Conservation (phyloP, 1,139 yeast species). For the Scheffersomyces segobiensis region DNA sequence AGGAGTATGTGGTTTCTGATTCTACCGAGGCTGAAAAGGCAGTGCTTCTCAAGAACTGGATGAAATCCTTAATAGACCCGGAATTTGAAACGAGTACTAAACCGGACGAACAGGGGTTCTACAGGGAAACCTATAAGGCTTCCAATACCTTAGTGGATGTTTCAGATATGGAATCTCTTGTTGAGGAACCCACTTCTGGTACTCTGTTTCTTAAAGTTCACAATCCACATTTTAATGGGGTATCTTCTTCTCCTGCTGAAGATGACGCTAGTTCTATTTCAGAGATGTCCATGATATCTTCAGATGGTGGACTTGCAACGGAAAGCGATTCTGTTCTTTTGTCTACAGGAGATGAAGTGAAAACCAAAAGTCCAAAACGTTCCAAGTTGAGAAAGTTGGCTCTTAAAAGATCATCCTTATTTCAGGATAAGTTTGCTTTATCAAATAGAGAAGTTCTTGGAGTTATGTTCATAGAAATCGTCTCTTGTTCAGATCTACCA, state of each 20-base stretch:
- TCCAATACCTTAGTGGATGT: constrained; percentile 20
- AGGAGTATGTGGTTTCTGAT: constrained; percentile 9
- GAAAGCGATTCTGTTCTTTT: constrained; percentile 4
- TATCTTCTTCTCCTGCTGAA: constrained; percentile 2
- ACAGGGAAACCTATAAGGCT: constrained; percentile 26
- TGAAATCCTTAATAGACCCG: constrained; percentile 30
- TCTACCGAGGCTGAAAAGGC: constrained; percentile 11
- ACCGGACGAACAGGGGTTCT: constrained; percentile 47
- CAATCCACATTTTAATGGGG: not conserved
- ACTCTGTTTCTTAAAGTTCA: not conserved
- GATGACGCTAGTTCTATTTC: constrained; percentile 20
- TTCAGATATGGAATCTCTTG: constrained; percentile 31
- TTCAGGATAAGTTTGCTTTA: constrained; percentile 27
- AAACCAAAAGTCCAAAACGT: constrained; percentile 4
- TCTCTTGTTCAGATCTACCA: constrained; percentile 71
- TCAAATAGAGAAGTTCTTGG: constrained; percentile 57
- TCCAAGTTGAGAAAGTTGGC: constrained; percentile 7
- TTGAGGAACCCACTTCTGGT: constrained; percentile 1
- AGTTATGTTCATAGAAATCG: constrained; percentile 73
- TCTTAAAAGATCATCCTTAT: constrained; percentile 1
- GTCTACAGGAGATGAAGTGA: not conserved
- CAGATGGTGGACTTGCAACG: constrained; percentile 6
- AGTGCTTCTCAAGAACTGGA: constrained; percentile 28
- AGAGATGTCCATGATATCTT: constrained; percentile 22
- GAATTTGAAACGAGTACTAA: constrained; percentile 24